phyloP scores from a whole-genome alignment of 2,329 filamentous ascomycete genomes.

The Albifimbria verrucaria region DNA sequence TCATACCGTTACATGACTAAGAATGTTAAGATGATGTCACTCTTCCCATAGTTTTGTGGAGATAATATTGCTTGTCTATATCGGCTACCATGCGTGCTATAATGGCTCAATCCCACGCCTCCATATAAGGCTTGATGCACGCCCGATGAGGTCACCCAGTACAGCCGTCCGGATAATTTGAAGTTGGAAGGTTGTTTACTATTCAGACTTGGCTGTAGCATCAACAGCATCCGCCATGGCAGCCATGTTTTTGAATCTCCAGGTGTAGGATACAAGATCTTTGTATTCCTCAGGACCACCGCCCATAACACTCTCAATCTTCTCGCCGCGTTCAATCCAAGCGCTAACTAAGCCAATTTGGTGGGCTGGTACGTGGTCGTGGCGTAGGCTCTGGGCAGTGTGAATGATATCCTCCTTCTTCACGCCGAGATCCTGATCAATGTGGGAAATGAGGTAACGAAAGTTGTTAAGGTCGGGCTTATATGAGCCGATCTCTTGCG shows the following conservation, averaged over 20 bases:
- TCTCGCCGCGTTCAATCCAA: conserved; percentile 58
- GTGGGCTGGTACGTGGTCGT: conserved; percentile 64
- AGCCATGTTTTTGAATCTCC: neutral
- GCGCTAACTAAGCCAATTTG: conserved; percentile 55
- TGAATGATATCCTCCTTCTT: conserved; percentile 53
- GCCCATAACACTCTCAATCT: conserved; percentile 18
- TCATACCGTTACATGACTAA: too few relatives aligned
- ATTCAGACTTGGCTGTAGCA: too few relatives aligned
- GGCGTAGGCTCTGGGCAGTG: conserved; percentile 62
- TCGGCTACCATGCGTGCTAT: too few relatives aligned
- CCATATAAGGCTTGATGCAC: too few relatives aligned
- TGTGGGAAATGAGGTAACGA: conserved; percentile 55
- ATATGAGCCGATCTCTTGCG: conserved; percentile 67
- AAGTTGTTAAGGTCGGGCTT: conserved; percentile 66
- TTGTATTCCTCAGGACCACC: conserved; percentile 7
- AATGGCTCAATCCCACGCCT: too few relatives aligned
- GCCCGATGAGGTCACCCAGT: too few relatives aligned
- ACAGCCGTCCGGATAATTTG: too few relatives aligned
- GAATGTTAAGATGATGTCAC: too few relatives aligned
- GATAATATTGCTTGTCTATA: too few relatives aligned
- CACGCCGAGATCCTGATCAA: conserved; percentile 51
- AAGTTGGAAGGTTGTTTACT: too few relatives aligned
- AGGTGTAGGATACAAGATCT: neutral
- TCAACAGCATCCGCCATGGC: neutral
- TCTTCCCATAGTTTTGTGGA: too few relatives aligned